Evolutionary conservation across 306 rosid genomes (phyloP).

Genomic region (Inga oerstediana): DNA sequence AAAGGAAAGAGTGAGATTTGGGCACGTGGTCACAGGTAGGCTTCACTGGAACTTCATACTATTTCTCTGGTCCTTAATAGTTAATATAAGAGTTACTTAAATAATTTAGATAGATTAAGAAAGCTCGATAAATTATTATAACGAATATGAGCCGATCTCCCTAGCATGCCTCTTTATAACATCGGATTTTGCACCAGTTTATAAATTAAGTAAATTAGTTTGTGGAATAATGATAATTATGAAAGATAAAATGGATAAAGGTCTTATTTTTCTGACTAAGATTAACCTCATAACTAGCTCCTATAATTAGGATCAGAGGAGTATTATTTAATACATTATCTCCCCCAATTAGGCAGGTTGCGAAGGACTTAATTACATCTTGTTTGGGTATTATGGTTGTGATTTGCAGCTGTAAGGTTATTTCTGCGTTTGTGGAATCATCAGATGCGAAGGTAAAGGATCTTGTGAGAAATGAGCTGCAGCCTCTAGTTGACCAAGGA

Average conservation of each 20-base stretch:
- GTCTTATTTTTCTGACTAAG: too few relatives aligned
- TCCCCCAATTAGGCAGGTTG: neutral
- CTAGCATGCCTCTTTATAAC: neutral
- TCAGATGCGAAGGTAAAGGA: constrained; percentile 53
- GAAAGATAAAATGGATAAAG: too few relatives aligned
- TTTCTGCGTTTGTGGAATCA: constrained; percentile 81
- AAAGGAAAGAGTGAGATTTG: constrained; percentile 76
- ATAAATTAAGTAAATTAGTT: too few relatives aligned
- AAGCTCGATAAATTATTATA: too few relatives aligned
- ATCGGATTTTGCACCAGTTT: too few relatives aligned
- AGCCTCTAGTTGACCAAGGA: constrained; percentile 69
- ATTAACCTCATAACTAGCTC: neutral
- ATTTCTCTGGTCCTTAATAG: neutral
- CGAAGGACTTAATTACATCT: constrained; percentile 14
- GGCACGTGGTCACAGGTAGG: constrained; percentile 86
- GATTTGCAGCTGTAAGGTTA: constrained; percentile 76
- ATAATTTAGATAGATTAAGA: neutral
- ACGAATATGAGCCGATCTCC: too few relatives aligned
- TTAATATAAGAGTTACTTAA: too few relatives aligned
- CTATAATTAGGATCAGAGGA: too few relatives aligned
- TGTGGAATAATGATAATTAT: too few relatives aligned
- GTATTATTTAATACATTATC: neutral
- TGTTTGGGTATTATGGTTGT: constrained; percentile 23
- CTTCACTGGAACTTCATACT: constrained; percentile 7
- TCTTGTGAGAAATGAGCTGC: constrained; percentile 66